phyloP scores from a whole-genome alignment of 345 rosid genomes.

The Pistacia vera region DNA sequence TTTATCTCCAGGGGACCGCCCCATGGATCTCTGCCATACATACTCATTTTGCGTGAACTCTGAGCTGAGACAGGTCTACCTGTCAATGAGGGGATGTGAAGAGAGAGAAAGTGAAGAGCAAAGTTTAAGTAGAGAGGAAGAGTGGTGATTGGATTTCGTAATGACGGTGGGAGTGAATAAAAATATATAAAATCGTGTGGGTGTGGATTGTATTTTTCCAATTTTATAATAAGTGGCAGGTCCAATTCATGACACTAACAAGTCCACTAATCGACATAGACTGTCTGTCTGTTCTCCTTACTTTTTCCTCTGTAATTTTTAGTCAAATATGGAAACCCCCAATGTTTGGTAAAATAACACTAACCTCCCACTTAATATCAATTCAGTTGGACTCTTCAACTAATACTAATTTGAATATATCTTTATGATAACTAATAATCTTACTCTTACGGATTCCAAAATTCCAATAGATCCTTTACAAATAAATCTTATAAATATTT shows the following conservation, averaged over 20 bases:
- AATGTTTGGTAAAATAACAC: too few relatives aligned
- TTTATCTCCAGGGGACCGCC: constrained; percentile 96
- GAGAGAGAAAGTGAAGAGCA: background rate
- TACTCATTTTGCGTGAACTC: constrained; percentile 28
- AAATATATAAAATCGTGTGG: too few relatives aligned
- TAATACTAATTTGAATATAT: too few relatives aligned
- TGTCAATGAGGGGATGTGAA: background rate
- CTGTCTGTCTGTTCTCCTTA: background rate
- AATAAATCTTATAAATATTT: too few relatives aligned
- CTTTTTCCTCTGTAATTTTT: background rate
- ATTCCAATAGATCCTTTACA: too few relatives aligned
- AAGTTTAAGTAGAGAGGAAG: background rate
- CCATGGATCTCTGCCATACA: constrained; percentile 99
- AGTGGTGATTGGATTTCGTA: background rate
- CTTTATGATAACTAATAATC: too few relatives aligned
- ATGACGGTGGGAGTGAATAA: background rate
- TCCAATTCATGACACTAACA: constrained; percentile 17
- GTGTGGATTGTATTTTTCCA: too few relatives aligned
- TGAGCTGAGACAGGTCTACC: too few relatives aligned
- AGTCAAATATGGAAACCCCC: background rate
- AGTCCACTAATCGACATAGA: constrained; percentile 27
- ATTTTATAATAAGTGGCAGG: background rate
- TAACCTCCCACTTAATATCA: too few relatives aligned
- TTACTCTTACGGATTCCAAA: too few relatives aligned
- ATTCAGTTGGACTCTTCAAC: too few relatives aligned